phyloP scores from a whole-genome alignment of 1,284 basidiomycete species.

The Apiotrichum montevideense region DNA sequence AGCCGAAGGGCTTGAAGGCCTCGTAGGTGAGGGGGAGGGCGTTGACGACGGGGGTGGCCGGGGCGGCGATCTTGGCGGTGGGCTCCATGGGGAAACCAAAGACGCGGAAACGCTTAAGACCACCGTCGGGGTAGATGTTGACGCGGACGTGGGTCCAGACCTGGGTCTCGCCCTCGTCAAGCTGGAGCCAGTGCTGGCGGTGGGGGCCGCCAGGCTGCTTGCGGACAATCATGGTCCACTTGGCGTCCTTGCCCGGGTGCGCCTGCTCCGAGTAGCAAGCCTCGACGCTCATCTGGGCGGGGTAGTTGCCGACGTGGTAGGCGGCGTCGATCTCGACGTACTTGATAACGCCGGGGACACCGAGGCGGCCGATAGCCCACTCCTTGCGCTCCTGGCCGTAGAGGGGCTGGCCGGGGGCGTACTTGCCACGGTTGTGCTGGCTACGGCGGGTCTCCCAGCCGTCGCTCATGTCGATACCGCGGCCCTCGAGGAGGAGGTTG shows the following conservation, averaged over 20 bases:
- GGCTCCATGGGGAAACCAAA: conserved; percentile 56
- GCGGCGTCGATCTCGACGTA: conserved; percentile 86
- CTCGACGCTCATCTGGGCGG: conserved; percentile 54
- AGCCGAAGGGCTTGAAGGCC: conserved; percentile 75
- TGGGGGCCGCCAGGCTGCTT: conserved; percentile 81
- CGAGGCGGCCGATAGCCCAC: conserved; percentile 86
- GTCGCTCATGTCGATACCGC: conserved; percentile 89
- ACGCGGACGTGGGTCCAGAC: conserved; percentile 78
- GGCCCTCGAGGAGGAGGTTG: conserved; percentile 84
- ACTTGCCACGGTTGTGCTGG: conserved; percentile 60
- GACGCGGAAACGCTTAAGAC: conserved; percentile 83
- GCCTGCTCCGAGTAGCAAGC: conserved; percentile 26
- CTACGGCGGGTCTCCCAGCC: conserved; percentile 98
- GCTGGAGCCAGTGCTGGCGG: conserved; percentile 78
- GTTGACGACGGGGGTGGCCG: conserved; percentile 23
- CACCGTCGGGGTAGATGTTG: conserved; percentile 91
- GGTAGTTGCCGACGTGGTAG: conserved; percentile 95
- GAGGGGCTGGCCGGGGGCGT: conserved; percentile 23
- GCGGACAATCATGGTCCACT: conserved; percentile 70
- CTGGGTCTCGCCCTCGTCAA: conserved; percentile 58
- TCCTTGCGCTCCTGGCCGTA: conserved; percentile 67
- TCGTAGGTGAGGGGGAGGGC: conserved; percentile 74
- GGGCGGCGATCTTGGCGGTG: neutral
- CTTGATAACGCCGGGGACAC: conserved; percentile 62
- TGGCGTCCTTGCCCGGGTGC: conserved; percentile 43